Base-by-base conservation (phyloP, 1,284 basidiomycete species). In the Melampsora larici-populina region DNA sequence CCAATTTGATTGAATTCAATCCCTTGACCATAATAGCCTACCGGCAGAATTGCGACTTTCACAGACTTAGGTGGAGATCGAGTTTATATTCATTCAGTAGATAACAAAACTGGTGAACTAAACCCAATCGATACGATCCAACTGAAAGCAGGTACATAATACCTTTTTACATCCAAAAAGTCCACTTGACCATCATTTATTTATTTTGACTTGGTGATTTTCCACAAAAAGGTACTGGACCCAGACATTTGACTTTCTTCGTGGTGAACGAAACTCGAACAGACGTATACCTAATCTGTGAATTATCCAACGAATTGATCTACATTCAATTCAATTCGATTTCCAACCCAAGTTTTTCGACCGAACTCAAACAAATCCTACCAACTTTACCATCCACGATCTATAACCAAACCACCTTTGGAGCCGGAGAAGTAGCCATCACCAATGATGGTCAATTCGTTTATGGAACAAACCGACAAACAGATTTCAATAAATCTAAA, bases 401-500 rank as follows among this genome's bases (percentile, higher is more conserved):
- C 8, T 24, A 15, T 6, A 62, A 72, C 29, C 6, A 55, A 15
- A 26, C 58, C 21, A 63, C 58, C 18, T 64, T 64, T 73, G 71
- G 36, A 43, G 71, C 62, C 24, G 62, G 43, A 8, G 71, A 73
- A 51, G 46, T 73, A 7, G n/a, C 24, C 13, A 43, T 65, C 17
- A 64, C 58, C 9, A 21, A 29, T 24, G 71, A 73, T 24, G 71
- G 71, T 9, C 40, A 58, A 21, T 73, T 65, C 33, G 62, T 73
- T 4, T 73, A 73, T 49, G 60, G 60, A 18, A 46, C 60, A 13
- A 73, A 73, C 31, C 60, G 71, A 9, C 71, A 73, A 62, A 73
- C 71, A 29, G 71, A 73, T 48, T 64, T 64, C 62, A 51, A n/a
- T 18, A 73, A 65, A 33, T 60, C 71, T 21, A 31, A 29, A 36